Conservation (phyloP, 495 filamentous ascomycete species). For the Penicillium canescens region DNA sequence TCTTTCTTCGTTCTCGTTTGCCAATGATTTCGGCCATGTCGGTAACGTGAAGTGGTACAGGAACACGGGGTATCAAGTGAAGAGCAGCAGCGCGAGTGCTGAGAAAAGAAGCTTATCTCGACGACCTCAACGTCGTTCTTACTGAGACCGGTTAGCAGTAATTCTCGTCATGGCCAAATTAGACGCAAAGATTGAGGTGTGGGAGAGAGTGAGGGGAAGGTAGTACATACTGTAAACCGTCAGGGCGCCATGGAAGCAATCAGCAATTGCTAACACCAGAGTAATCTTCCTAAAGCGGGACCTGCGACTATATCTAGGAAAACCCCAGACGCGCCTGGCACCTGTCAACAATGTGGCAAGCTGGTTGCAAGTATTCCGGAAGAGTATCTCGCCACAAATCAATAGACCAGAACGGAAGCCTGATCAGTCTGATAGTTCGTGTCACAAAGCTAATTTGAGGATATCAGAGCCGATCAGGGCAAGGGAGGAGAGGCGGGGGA, state of each 20-base stretch:
- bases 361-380: slow-evolving; percentile 18
- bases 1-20: slow-evolving; percentile 48
- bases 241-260: slow-evolving; percentile 39
- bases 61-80: slow-evolving; percentile 8
- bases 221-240: slow-evolving; percentile 36
- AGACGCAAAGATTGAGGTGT: not conserved
- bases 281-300: slow-evolving; percentile 6
- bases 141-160: slow-evolving; percentile 23
- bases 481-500: slow-evolving; percentile 1
- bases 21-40: slow-evolving; percentile 41
- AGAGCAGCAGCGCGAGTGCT: slow-evolving; percentile 13
- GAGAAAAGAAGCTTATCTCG: slow-evolving; percentile 25
- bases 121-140: slow-evolving; percentile 35
- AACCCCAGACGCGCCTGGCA: slow-evolving; percentile 6
- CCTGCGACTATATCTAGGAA: slow-evolving; percentile 8
- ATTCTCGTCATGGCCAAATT: slow-evolving; percentile 7
- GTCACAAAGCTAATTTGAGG: slow-evolving; percentile 10
- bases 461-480: slow-evolving; percentile 6
- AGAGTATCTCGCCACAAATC: slow-evolving; percentile 8
- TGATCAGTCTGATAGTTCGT: slow-evolving; percentile 11
- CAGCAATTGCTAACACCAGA: slow-evolving; percentile 13
- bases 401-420: slow-evolving; percentile 7
- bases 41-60: slow-evolving; percentile 3
- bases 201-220: slow-evolving; percentile 27
- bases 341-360: slow-evolving; percentile 30